Evolutionary conservation across 2,329 filamentous ascomycete genomes (phyloP), one percentile per base, ranked within the genome.

Genomic region (Sarocladiaceae sp.): DNA sequence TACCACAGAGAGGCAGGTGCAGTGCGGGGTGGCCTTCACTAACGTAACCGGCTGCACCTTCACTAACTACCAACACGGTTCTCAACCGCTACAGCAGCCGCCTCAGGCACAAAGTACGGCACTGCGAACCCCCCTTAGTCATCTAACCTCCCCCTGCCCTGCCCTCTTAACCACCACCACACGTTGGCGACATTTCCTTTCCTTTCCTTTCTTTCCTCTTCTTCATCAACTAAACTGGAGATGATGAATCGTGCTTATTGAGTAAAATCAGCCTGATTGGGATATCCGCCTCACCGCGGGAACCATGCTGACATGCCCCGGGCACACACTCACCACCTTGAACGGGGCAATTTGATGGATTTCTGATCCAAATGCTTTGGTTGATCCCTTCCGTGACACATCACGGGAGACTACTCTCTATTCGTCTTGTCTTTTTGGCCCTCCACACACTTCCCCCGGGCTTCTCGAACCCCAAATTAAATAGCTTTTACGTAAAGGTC

Each of bases 151-250:
- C 16, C 40, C 11, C n/a, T 24, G 37, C 45, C 16, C 32, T 15
- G n/a, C 11, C 24, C 9, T 53, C 20, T 51, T 50, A 44, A 43
- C 31, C 47, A 5, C 34, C 34, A 16, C n/a, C 33, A 19, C 4
- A 19, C 33, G 4, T 13, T 9, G 12, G 12, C 4, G 23, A 11
- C 19, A 16, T 16, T 13, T 13, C 19, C 26, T 39, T 24, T 44
- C 35, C 47, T 44, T 44, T 52, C 45, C 50, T 46, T 57, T 55
- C 47, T 50, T 55, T 57, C 62, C 55, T 70, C 66, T 67, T 62
- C 72, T 67, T 62, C 65, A 78, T 75, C 80, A 87, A 88, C 83
- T 88, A 88, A 79, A 58, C 77, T 82, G 83, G 81, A 78, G 63
- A 73, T 83, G 83, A 89, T 76, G 84, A 85, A 81, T 71, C 74